Conservation (phyloP, 257 asterid genomes). For the Jasminum sambac region DNA sequence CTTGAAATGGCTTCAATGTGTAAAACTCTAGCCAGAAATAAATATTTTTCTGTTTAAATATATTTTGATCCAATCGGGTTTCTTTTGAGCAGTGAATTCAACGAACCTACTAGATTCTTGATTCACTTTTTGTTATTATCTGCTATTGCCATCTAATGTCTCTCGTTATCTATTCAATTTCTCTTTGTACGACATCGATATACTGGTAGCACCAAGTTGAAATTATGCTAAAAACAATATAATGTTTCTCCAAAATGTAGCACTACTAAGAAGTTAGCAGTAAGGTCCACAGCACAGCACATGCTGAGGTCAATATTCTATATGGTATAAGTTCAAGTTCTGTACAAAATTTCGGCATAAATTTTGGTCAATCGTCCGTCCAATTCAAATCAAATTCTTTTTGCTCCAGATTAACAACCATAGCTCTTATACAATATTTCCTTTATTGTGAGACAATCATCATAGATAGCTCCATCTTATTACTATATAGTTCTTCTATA, state of each 20-base stretch:
- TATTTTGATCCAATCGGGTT: neutral
- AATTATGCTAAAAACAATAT: neutral
- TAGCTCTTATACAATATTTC: neutral
- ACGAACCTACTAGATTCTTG: slow-evolving; percentile 9
- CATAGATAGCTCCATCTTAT: neutral
- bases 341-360: neutral
- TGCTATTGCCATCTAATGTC: neutral
- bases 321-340: neutral
- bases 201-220: neutral
- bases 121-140: neutral
- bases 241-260: neutral
- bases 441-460: neutral
- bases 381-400: neutral
- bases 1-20: slow-evolving; percentile 8
- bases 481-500: neutral
- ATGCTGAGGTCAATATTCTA: slow-evolving; percentile 8
- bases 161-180: neutral
- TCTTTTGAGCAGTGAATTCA: slow-evolving; percentile 11
- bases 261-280: neutral
- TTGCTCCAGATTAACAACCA: neutral
- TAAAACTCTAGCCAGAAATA: neutral
- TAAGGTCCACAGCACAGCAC: slow-evolving; percentile 1
- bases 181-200: neutral
- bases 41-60: neutral
- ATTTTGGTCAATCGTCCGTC: neutral